Percentiles rank a stretch among this genome's conserved stretches.
phyloP scores from a whole-genome alignment of 2,329 filamentous ascomycete genomes.

The Triangularia verruculosa region DNA sequence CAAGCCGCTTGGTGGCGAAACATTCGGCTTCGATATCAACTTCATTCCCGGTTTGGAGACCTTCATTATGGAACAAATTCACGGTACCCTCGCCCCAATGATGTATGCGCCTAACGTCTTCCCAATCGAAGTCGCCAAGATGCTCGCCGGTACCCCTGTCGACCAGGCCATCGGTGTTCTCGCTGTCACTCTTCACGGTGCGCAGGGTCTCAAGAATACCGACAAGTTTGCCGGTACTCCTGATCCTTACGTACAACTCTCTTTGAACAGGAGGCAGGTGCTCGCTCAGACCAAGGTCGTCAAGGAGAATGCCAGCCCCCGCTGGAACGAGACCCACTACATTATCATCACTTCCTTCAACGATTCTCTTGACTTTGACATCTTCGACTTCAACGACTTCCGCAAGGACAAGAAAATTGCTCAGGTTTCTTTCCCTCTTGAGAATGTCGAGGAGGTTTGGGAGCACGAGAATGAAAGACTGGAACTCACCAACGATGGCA shows the following conservation, averaged over 20 bases:
- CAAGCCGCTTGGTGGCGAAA: constrained; percentile 94
- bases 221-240: constrained; percentile 91
- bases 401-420: constrained; percentile 96
- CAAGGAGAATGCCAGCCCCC: constrained; percentile 78
- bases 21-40: constrained; percentile 96
- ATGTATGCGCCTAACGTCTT: constrained; percentile 99
- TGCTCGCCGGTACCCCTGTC: constrained; percentile 89
- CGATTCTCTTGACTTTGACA: constrained; percentile 77
- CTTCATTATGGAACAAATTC: constrained; percentile 96
- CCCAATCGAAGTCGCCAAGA: constrained; percentile 97
- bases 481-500: constrained; percentile 80
- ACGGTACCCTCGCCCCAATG: constrained; percentile 90
- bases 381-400: constrained; percentile 93
- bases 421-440: constrained; percentile 77
- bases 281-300: constrained; percentile 88
- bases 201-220: constrained; percentile 87
- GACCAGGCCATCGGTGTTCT: constrained; percentile 95
- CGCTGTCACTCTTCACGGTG: constrained; percentile 86
- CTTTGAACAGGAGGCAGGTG: constrained; percentile 76
- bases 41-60: constrained; percentile 92
- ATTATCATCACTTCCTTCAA: constrained; percentile 89
- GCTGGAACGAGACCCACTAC: constrained; percentile 97
- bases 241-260: constrained; percentile 84
- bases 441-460: constrained; percentile 71
- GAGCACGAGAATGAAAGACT: constrained; percentile 82